phyloP scores from a whole-genome alignment of 2,329 filamentous ascomycete genomes.

The Trichoderma oligosporum region DNA sequence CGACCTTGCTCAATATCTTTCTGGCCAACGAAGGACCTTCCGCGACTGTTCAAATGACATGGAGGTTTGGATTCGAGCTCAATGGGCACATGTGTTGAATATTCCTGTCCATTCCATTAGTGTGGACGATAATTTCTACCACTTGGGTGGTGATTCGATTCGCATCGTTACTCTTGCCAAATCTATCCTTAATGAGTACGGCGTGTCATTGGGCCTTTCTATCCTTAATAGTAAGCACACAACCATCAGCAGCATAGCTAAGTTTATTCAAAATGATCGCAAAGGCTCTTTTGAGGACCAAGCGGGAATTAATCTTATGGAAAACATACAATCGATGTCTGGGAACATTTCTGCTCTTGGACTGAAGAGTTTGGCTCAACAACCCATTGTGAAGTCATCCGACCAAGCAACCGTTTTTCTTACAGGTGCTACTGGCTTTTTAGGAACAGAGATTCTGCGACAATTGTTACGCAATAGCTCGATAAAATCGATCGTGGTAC shows the following conservation, averaged over 20 bases:
- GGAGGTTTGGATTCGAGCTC: slow-evolving; percentile 1
- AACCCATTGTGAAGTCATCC: not conserved
- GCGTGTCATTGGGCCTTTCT: slow-evolving; percentile 19
- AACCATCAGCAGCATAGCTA: slow-evolving; percentile 20
- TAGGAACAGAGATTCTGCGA: slow-evolving; percentile 15
- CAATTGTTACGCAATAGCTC: slow-evolving; percentile 3
- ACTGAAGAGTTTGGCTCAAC: not conserved
- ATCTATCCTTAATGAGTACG: slow-evolving; percentile 16
- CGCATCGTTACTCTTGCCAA: slow-evolving; percentile 22
- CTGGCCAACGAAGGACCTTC: not conserved
- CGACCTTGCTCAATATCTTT: not conserved
- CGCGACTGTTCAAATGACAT: not conserved
- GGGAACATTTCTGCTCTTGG: not conserved
- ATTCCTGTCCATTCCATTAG: slow-evolving; percentile 18
- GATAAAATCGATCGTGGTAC: not conserved
- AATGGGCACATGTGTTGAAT: slow-evolving; percentile 9
- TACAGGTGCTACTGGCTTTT: slow-evolving; percentile 7
- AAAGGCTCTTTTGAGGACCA: not conserved
- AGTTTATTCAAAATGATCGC: slow-evolving; percentile 13
- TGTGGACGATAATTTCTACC: slow-evolving; percentile 24
- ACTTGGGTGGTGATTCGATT: slow-evolving; percentile 25
- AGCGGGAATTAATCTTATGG: not conserved
- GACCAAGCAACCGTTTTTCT: slow-evolving; percentile 2
- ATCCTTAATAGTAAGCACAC: slow-evolving; percentile 23
- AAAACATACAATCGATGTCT: not conserved